Conservation (phyloP, 139 green algal genomes). For the Volvox reticuliferus region DNA sequence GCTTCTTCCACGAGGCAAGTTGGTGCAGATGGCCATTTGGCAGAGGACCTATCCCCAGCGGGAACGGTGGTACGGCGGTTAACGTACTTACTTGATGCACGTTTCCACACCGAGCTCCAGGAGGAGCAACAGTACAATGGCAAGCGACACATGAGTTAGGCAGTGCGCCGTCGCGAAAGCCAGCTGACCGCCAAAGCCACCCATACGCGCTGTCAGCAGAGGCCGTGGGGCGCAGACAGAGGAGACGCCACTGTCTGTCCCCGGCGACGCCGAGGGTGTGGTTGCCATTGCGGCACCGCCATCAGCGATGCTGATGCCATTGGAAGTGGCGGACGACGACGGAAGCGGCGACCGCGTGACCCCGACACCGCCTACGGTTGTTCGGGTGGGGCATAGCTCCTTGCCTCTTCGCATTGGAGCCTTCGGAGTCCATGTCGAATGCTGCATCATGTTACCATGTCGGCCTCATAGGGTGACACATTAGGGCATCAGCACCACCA, state of each 20-base stretch:
- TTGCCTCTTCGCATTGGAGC: no score
- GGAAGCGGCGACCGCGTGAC: background rate
- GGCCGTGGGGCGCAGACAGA: background rate
- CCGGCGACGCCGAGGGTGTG: background rate
- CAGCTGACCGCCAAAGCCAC: constrained; percentile 71
- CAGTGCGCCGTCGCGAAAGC: constrained; percentile 72
- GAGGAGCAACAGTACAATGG: constrained; percentile 83
- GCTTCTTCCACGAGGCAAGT: no score
- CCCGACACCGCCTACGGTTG: background rate
- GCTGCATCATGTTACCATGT: no score
- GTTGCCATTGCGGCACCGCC: background rate
- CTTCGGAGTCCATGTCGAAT: no score
- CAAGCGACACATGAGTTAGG: constrained; percentile 73
- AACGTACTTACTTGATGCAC: constrained; percentile 71
- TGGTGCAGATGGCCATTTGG: no score
- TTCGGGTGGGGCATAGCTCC: background rate
- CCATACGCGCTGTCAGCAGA: constrained; percentile 48
- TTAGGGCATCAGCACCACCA: no score
- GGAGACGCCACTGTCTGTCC: no score
- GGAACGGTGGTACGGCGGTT: no score
- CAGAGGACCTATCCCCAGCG: no score
- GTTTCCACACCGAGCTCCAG: constrained; percentile 90
- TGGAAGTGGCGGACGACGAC: background rate
- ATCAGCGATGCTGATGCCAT: background rate
- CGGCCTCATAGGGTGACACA: no score